These are phyloP conservation scores for Cladorrhinum sp. DNA, from an alignment of 2,329 filamentous ascomycete genomes.

Conservation along the genomic window DNA sequence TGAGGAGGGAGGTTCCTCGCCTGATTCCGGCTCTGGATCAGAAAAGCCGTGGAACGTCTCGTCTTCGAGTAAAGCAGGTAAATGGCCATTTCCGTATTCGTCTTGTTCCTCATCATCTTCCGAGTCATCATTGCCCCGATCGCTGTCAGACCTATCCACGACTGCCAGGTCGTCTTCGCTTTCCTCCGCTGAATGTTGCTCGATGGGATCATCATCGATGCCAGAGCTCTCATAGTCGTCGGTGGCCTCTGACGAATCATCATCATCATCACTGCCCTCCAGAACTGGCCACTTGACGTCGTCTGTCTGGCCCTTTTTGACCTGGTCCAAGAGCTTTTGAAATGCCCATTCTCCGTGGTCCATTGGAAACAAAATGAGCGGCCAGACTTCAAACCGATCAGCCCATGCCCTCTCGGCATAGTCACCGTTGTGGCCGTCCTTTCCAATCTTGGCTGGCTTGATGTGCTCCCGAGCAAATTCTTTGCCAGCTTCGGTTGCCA, in stretches of 20 bases:
- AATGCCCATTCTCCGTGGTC: background rate
- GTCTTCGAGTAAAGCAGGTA: background rate
- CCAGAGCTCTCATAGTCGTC: conserved; percentile 21
- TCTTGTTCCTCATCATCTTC: background rate
- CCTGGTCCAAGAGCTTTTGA: background rate
- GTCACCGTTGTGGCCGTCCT: background rate
- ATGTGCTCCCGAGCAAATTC: conserved; percentile 8
- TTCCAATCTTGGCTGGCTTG: background rate
- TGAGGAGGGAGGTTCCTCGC: background rate
- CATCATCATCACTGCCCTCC: background rate
- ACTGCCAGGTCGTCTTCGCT: background rate
- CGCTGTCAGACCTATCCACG: conserved; percentile 20
- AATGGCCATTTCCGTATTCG: background rate
- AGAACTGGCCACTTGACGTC: background rate
- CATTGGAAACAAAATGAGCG: conserved; percentile 9
- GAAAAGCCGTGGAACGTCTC: conserved; percentile 14
- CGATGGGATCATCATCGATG: conserved; percentile 11
- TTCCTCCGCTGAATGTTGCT: background rate
- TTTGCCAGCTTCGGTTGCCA: conserved; percentile 13
- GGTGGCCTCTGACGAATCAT: background rate
- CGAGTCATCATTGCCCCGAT: conserved; percentile 9
- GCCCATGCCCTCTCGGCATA: background rate
- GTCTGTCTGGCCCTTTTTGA: background rate
- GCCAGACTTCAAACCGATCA: conserved; percentile 1
- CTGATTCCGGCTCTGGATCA: conserved; percentile 16